Conservation (phyloP, 1,139 yeast species). For the Eremothecium coryli region DNA sequence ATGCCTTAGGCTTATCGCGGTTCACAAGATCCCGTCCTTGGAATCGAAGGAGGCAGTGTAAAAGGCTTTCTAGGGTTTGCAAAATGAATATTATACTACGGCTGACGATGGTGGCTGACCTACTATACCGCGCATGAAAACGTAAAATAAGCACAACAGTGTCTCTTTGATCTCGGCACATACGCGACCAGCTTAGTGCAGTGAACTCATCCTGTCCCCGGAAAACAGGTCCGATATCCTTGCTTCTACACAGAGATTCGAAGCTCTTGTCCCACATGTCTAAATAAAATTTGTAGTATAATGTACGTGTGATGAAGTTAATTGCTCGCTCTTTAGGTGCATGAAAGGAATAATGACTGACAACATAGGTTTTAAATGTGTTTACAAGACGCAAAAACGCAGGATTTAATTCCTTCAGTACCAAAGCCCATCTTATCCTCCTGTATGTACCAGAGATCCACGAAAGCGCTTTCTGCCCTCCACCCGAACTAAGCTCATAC, state of each 20-base stretch:
- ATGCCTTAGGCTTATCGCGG: conserved; percentile 1
- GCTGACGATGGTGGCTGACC: background rate
- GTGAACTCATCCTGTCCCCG: background rate
- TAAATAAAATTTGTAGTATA: conserved; percentile 9
- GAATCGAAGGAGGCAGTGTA: conserved; percentile 4
- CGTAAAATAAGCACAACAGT: background rate
- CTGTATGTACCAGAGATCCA: conserved; percentile 17
- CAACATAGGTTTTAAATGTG: conserved; percentile 15
- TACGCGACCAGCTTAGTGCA: background rate
- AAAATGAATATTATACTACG: conserved; percentile 2
- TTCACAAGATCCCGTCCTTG: background rate
- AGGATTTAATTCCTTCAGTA: conserved; percentile 5
- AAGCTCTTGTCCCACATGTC: conserved; percentile 1
- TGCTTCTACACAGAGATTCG: background rate
- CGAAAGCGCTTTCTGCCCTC: conserved; percentile 7
- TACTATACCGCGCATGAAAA: background rate
- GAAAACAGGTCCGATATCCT: background rate
- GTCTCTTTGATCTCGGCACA: conserved; percentile 2
- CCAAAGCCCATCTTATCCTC: conserved; percentile 6
- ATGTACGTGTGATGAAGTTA: conserved; percentile 10
- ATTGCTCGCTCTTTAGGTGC: conserved; percentile 4
- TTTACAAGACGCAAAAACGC: conserved; percentile 8
- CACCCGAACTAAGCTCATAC: no score
- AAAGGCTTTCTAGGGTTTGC: conserved; percentile 7
- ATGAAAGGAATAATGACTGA: conserved; percentile 15